Evolutionary conservation across 257 asterid species (phyloP), one percentile per base, ranked within the genome.

Genomic region (Rhazya stricta): DNA sequence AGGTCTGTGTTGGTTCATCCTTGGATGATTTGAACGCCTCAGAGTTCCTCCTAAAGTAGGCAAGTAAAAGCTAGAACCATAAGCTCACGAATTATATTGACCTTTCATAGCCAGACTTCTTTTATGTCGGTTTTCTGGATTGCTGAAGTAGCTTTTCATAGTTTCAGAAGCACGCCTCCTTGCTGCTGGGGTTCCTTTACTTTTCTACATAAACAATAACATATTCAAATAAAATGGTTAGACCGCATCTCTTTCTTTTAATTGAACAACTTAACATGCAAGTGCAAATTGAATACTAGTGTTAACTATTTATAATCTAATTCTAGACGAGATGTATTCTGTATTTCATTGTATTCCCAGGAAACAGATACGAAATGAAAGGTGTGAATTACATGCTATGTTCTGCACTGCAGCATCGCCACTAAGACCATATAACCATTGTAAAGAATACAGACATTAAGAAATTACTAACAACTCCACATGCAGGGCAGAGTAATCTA

Each of bases 41-140:
- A 36, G 23, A 37, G 19, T 66, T 21, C 50, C 43, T 37, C 29
- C 34, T 16, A 34, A 3, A 61, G 30, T 66, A 39, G 12, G 42
- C 63, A 6, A 71, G 12, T n/a, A 60, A 46, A 62, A 18, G 58
- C 30, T 15, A 43, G 11, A 70, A 62, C 74, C 45, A 37, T 36
- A 4, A 13, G 27, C 12, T 58, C 66, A 69, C 54, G 60, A 66
- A 78, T 9, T 48, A 32, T 73, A 75, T 39, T 18, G 68, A 92
- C 98, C 98, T 90, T 72, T 89, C 97, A 94, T 94, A 65, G 98
- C 51, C 72, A 88, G 82, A 87, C 99, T 92, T 84, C 98, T 89
- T 86, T 87, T 94, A 67, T 74, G 91, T 27, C 98, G 96, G 79
- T 94, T 94, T 81, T 91, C 94, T 21, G 97, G 97, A 82, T 94